phyloP scores from a whole-genome alignment of 2,329 filamentous ascomycete genomes.

The Corniculantispora saksenae region DNA sequence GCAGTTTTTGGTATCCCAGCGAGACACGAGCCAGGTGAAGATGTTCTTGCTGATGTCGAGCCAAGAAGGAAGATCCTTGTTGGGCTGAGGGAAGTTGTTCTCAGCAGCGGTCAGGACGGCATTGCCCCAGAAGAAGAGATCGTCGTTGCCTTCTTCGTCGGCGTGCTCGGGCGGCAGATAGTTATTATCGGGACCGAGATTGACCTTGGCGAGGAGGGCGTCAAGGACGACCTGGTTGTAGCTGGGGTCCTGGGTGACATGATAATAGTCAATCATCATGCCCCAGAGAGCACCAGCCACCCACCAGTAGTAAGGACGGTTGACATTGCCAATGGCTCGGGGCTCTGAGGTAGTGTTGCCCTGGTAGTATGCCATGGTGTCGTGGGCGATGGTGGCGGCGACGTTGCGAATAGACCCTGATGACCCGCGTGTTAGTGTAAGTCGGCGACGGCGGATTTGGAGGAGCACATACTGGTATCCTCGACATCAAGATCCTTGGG shows the following conservation, averaged over 20 bases:
- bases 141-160: conserved; percentile 66
- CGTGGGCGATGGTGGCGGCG: conserved; percentile 60
- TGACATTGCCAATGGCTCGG: conserved; percentile 62
- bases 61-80: conserved; percentile 55
- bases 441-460: not conserved
- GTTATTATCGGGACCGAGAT: conserved; percentile 58
- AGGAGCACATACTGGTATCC: conserved; percentile 33
- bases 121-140: conserved; percentile 69
- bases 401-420: conserved; percentile 63
- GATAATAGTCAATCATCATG: conserved; percentile 69
- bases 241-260: conserved; percentile 62
- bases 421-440: conserved; percentile 21
- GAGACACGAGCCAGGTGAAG: conserved; percentile 65
- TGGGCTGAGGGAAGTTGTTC: conserved; percentile 58
- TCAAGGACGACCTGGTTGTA: conserved; percentile 63
- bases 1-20: conserved; percentile 69
- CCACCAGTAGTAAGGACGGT: conserved; percentile 70
- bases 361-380: conserved; percentile 64
- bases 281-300: conserved; percentile 66
- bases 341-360: conserved; percentile 48
- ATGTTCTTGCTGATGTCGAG: conserved; percentile 64
- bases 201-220: conserved; percentile 57
- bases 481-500: conserved; percentile 43
- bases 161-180: conserved; percentile 59
- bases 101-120: conserved; percentile 65